Conservation (phyloP, 352 stramenopile species). For the Globisporangium takayamanum region DNA sequence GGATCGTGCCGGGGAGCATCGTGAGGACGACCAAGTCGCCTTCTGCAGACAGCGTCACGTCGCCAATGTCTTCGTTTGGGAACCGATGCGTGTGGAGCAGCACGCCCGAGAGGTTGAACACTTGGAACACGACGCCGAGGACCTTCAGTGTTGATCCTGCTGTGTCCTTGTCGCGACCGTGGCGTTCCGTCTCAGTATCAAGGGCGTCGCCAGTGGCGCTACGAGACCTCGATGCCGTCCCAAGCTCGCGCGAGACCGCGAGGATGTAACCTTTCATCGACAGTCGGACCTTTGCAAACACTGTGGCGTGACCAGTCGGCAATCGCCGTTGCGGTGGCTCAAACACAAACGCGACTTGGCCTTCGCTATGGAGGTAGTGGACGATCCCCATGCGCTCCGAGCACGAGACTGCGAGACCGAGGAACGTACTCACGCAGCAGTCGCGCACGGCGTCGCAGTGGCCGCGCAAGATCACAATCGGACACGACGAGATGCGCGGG, state of each 20-base stretch:
- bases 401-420: conserved; percentile 64
- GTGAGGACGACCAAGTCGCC: conserved; percentile 72
- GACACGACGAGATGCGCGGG: conserved; percentile 57
- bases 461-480: conserved; percentile 58
- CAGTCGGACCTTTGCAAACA: conserved; percentile 22
- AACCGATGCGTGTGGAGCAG: conserved; percentile 44
- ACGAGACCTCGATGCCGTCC: too few species aligned
- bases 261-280: conserved; percentile 64
- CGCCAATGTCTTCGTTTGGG: conserved; percentile 32
- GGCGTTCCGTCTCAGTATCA: not conserved
- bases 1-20: conserved; percentile 32
- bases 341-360: conserved; percentile 62
- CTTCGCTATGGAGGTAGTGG: conserved; percentile 70
- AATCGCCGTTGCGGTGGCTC: conserved; percentile 20
- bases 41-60: conserved; percentile 56
- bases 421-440: conserved; percentile 56
- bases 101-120: conserved; percentile 67
- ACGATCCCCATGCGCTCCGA: conserved; percentile 42
- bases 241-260: conserved; percentile 20
- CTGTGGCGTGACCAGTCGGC: not conserved
- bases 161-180: not conserved
- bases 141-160: not conserved
- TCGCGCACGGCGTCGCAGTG: conserved; percentile 44
- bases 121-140: conserved; percentile 25
- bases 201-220: not conserved